Base-by-base conservation (phyloP, 805 yeast genomes). In the Isabelozyma heimii region DNA sequence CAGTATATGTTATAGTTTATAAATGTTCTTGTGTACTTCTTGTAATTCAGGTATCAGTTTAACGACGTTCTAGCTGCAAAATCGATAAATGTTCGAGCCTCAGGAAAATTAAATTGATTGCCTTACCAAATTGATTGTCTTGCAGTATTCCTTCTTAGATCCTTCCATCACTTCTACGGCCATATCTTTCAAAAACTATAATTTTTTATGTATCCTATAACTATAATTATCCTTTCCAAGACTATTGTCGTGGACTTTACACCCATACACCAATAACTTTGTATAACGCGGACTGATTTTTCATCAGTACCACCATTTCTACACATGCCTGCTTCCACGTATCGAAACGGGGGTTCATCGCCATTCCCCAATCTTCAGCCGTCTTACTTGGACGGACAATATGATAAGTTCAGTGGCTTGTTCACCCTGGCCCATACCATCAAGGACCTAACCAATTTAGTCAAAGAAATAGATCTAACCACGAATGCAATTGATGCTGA, bases 401-500 rank as follows among this genome's bases (percentile, higher is more conserved):
- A 48, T 5, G 42, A 38, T 4, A 42, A 45, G 20, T 38, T 58
- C 37, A 15, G 39, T 10, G 52, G 49, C 24, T 44, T 45, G 38
- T 62, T 63, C 50, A 44, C 48, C 16, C 40, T 45, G n/a, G 69
- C 72, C 5, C 42, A 57, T 13, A 56, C 64, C 5, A 65, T 65
- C 40, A 56, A 56, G 28, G 76, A 71, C 33, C 54, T 73, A 49
- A 50, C 51, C 40, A 54, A 53, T 6, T 46, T 73, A 15, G 55
- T 66, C 14, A 47, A 50, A 13, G 49, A 58, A 14, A 69, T 73
- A 40, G 76, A 72, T 53, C 35, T 35, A 1, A 48, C 64, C 33
- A 58, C 63, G 9, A 44, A 47, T 9, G 38, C 44, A 12, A 56
- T 69, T 26, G 73, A 71, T 49, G 43, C 52, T 14, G 61, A 65